Conservation (phyloP, 768 basidiomycete species). For the Podaxis rugospora region DNA sequence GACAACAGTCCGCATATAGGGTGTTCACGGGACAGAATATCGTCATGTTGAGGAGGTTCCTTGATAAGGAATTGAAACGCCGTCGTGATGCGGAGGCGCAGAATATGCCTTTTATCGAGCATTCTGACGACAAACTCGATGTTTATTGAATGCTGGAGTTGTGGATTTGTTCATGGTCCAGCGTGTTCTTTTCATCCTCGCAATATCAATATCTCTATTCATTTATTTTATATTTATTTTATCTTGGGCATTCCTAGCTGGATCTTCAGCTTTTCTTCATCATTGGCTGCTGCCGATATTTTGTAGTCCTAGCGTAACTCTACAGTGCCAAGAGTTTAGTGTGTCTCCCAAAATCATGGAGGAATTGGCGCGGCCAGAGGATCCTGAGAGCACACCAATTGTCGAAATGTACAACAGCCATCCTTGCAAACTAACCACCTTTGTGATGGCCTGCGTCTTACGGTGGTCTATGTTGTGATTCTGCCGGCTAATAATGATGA, state of each 20-base stretch:
- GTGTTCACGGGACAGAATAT: slow-evolving; percentile 77
- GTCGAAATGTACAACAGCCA: too few relatives aligned
- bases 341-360: too few relatives aligned
- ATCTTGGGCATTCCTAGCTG: not conserved
- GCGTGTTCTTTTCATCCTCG: not conserved
- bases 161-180: not conserved
- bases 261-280: too few relatives aligned
- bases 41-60: slow-evolving; percentile 52
- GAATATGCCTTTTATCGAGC: slow-evolving; percentile 55
- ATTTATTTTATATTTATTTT: not conserved
- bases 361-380: too few relatives aligned
- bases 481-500: too few relatives aligned
- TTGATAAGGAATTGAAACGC: slow-evolving; percentile 66
- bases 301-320: too few relatives aligned
- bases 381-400: too few relatives aligned
- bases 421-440: too few relatives aligned
- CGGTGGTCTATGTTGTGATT: too few relatives aligned
- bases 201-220: not conserved
- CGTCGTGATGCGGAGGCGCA: slow-evolving; percentile 52
- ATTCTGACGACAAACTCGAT: slow-evolving; percentile 62
- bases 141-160: slow-evolving; percentile 38
- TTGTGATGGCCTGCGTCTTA: too few relatives aligned
- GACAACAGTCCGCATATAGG: slow-evolving; percentile 69
- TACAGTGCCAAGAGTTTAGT: too few relatives aligned
- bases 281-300: too few relatives aligned